These are phyloP conservation scores for Raphanus hybrid DNA, from an alignment of 441 rosid species.

Conservation along the genomic window DNA sequence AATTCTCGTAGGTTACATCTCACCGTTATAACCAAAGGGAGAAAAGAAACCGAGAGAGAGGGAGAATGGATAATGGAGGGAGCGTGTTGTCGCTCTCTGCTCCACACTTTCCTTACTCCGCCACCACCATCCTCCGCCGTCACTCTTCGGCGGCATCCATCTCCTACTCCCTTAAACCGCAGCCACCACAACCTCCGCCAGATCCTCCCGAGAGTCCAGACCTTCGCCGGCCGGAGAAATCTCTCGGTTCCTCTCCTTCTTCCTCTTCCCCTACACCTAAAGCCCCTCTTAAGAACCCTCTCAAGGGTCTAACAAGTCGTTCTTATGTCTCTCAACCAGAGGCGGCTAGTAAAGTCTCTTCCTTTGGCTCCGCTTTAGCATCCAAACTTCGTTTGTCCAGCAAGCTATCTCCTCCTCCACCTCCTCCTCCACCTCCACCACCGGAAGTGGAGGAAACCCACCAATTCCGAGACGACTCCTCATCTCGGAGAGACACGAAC, in stretches of 20 bases:
- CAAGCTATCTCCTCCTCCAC: slow-evolving; percentile 72
- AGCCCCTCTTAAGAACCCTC: slow-evolving; percentile 57
- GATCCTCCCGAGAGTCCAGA: slow-evolving; percentile 33
- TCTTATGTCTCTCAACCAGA: slow-evolving; percentile 38
- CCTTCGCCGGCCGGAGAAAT: slow-evolving; percentile 51
- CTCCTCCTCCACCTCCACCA: slow-evolving; percentile 60
- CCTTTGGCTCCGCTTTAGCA: slow-evolving; percentile 52
- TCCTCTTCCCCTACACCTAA: slow-evolving; percentile 39
- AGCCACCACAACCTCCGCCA: slow-evolving; percentile 38
- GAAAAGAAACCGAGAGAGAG: slow-evolving; percentile 1
- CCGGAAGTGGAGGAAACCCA: slow-evolving; percentile 25
- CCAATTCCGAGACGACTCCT: slow-evolving; percentile 28
- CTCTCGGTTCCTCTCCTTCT: slow-evolving; percentile 33
- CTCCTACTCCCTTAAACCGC: slow-evolving; percentile 56
- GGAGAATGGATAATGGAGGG: slow-evolving; percentile 46
- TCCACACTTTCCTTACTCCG: slow-evolving; percentile 43
- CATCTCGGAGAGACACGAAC: slow-evolving; percentile 3
- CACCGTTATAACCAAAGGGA: too few relatives aligned
- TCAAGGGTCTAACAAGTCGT: slow-evolving; percentile 45
- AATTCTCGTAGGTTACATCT: too few relatives aligned
- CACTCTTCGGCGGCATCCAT: slow-evolving; percentile 37
- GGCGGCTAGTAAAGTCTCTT: slow-evolving; percentile 37
- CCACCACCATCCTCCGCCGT: slow-evolving; percentile 35
- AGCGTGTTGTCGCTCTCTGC: slow-evolving; percentile 43
- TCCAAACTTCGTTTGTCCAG: slow-evolving; percentile 79